Base-by-base conservation (phyloP, 225 moss, liverwort and hornwort species). In the Pseudisothecium myosuroides region DNA sequence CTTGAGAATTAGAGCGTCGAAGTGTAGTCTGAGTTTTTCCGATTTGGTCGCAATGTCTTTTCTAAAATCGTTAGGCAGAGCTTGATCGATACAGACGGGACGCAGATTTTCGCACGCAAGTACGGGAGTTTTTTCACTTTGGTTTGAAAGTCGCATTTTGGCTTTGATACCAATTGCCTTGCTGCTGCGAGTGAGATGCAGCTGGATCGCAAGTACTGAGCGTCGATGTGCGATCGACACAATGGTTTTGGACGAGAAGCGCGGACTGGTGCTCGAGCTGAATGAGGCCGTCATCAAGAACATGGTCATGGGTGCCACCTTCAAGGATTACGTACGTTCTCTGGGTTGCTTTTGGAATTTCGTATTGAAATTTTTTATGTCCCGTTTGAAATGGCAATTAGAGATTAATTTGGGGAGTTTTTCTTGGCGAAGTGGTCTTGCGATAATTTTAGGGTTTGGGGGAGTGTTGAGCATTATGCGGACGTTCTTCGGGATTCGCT, bases 271-370 rank as follows among this genome's bases (percentile, higher is more conserved):
- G 88, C 92, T 97, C 91, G 99, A 99, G 79, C 92, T 99, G 76
- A 96, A 86, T 59, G 97, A 97, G 83, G 73, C 91, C 31, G 96
- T 96, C 65, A 93, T 99, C 90, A 91, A 90, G 87, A 93, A 93
- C 66, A 96, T 99, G 98, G 89, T 92, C 93, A 94, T 96, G 84
- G 98, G 96, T 8, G 96, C 97, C 56, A 93, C 94, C 60, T 99
- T 99, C 90, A 96, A 97, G 63, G 98, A 99, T 89, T 96, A 99
- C 80, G 98, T 99, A 87, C 85, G 96, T 90, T 74, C n/a, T n/a
- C n/a, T 47, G 19, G 32, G 8, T 54, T 39, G 10, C 67, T 37
- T 55, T 28, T 55, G 55, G 9, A 59, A 23, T 47, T 66, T 14
- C 22, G 5, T 68, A 34, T 7, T 7, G 34, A 29, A 24, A 2